phyloP scores from a whole-genome alignment of 2,329 filamentous ascomycete species.

The Fusarium sp. region DNA sequence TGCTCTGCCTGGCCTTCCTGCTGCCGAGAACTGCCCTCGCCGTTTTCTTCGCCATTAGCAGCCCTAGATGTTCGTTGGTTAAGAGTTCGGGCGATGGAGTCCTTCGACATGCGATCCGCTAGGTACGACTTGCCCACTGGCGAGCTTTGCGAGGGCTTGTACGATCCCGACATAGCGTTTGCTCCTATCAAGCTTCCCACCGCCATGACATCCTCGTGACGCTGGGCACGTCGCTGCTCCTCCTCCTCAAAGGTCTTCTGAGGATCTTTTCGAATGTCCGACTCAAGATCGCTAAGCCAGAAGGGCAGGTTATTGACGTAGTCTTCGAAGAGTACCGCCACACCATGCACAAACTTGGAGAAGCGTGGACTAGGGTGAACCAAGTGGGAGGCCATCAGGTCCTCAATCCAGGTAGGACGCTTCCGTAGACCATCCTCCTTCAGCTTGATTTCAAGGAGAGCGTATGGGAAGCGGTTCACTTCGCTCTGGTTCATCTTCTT shows the following conservation, averaged over 20 bases:
- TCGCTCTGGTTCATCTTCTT: conserved; percentile 88
- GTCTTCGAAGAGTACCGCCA: conserved; percentile 92
- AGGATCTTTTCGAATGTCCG: conserved; percentile 92
- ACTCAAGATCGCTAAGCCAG: conserved; percentile 92
- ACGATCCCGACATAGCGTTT: conserved; percentile 65
- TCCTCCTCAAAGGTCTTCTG: conserved; percentile 91
- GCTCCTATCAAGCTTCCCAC: conserved; percentile 87
- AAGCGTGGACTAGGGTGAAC: conserved; percentile 91
- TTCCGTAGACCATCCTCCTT: conserved; percentile 73
- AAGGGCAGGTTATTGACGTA: conserved; percentile 96
- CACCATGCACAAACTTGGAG: conserved; percentile 96
- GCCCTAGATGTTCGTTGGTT: conserved; percentile 42
- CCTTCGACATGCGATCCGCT: conserved; percentile 62
- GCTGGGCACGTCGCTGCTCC: conserved; percentile 82
- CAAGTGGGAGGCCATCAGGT: conserved; percentile 91
- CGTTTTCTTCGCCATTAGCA: conserved; percentile 50
- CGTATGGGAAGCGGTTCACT: conserved; percentile 89
- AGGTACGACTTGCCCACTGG: conserved; percentile 75
- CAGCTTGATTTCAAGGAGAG: conserved; percentile 92
- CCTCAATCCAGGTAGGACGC: conserved; percentile 85
- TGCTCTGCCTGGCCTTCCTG: conserved; percentile 46
- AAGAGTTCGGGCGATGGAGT: conserved; percentile 48
- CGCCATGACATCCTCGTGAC: conserved; percentile 86
- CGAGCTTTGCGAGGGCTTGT: conserved; percentile 71
- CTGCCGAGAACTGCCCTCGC: conserved; percentile 52